phyloP scores from a whole-genome alignment of 306 rosid genomes.

The Ziziphus jujuba region DNA sequence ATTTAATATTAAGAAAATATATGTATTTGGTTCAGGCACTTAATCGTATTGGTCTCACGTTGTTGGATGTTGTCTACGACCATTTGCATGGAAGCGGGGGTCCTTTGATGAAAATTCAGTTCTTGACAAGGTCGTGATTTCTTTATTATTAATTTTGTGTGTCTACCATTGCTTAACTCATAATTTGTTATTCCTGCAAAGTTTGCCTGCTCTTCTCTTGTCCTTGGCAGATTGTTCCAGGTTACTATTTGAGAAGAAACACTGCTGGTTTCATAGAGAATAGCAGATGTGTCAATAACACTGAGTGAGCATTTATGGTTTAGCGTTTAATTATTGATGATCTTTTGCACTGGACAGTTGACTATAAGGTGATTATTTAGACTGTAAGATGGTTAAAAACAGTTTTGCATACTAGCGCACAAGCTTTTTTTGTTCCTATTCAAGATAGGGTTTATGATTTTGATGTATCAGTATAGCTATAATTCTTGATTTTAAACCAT shows the following conservation, averaged over 20 bases:
- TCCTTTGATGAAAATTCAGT: conserved; percentile 76
- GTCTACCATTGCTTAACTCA: conserved; percentile 12
- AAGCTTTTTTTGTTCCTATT: neutral
- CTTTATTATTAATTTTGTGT: conserved; percentile 26
- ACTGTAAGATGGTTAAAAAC: conserved; percentile 15
- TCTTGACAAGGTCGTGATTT: conserved; percentile 76
- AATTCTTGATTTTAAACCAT: no score
- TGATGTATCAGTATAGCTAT: conserved; percentile 1
- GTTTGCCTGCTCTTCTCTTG: conserved; percentile 24
- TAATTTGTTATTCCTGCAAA: conserved; percentile 19
- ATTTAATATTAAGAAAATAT: neutral
- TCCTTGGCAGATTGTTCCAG: conserved; percentile 89
- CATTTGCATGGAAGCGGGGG: conserved; percentile 84
- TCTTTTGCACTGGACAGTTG: conserved; percentile 84
- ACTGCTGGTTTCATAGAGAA: conserved; percentile 85
- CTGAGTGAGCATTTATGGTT: conserved; percentile 96
- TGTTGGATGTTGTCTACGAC: conserved; percentile 95
- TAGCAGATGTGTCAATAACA: conserved; percentile 89
- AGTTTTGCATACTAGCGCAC: neutral
- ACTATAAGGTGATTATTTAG: conserved; percentile 73
- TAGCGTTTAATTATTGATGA: conserved; percentile 89
- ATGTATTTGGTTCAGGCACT: conserved; percentile 64
- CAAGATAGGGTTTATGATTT: neutral
- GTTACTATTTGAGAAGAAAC: conserved; percentile 91
- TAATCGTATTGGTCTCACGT: conserved; percentile 70